Evolutionary conservation across 371 early-diverging fungal genomes (phyloP).

Genomic region (Apophysomyces ossiformis): DNA sequence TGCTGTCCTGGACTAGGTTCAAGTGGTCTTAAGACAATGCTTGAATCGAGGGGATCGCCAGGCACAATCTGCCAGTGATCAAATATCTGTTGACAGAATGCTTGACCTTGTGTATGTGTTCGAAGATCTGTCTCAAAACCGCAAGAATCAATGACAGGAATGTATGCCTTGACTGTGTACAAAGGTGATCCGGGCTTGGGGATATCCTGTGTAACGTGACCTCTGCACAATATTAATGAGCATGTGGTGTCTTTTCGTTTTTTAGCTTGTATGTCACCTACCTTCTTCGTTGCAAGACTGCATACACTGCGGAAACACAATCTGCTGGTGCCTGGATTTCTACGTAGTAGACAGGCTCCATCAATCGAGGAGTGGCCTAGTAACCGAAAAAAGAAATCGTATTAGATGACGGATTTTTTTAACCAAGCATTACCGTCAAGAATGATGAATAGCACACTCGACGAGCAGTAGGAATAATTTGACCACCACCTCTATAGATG

Average conservation of each 20-base stretch:
- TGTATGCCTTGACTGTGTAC: constrained; percentile 90
- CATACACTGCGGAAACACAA: constrained; percentile 94
- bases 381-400: too few relatives aligned
- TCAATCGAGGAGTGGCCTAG: constrained; percentile 91
- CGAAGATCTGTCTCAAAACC: constrained; percentile 98
- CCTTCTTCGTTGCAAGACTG: constrained; percentile 90
- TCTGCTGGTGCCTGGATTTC: constrained; percentile 97
- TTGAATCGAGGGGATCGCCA: constrained; percentile 95
- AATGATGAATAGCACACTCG: constrained; percentile 97
- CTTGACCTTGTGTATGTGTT: constrained; percentile 95
- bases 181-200: constrained; percentile 96
- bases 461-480: constrained; percentile 98
- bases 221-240: constrained; percentile 53
- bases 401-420: too few relatives aligned
- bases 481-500: constrained; percentile 94
- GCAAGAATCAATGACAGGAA: constrained; percentile 95
- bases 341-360: constrained; percentile 96
- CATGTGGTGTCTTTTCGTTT: not conserved
- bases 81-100: constrained; percentile 94
- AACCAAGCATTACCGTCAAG: constrained; percentile 66
- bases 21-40: constrained; percentile 84
- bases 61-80: constrained; percentile 98
- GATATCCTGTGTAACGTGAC: constrained; percentile 96
- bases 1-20: constrained; percentile 88
- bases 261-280: constrained; percentile 23